These are phyloP conservation scores for Arthrobotrys megalospora DNA, from an alignment of 2,329 filamentous ascomycete species.

Conservation along the genomic window DNA sequence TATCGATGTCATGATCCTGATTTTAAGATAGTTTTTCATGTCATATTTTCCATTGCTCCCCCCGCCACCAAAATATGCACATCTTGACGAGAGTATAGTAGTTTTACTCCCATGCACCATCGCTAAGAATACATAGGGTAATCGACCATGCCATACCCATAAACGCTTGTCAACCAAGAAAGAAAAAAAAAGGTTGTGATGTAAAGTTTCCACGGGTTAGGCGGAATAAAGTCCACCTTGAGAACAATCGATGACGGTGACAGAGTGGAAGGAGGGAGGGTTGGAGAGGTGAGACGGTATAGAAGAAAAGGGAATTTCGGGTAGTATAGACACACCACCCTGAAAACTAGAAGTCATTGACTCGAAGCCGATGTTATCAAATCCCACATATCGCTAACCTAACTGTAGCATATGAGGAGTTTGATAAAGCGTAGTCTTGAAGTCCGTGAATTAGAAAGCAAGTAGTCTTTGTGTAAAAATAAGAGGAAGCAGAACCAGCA, in stretches of 20 bases:
- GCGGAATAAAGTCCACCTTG: background rate
- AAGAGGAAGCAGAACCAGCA: constrained; percentile 1
- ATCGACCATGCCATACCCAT: constrained; percentile 4
- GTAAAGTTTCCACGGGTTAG: background rate
- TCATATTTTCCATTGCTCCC: background rate
- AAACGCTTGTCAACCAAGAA: background rate
- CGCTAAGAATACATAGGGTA: constrained; percentile 23
- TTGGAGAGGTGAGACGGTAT: background rate
- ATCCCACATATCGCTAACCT: background rate
- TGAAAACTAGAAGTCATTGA: background rate
- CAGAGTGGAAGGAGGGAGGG: background rate
- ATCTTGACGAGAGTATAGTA: background rate
- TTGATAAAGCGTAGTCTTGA: constrained; percentile 3
- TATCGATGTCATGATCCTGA: background rate
- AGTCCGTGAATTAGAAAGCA: background rate
- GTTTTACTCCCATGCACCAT: constrained; percentile 2
- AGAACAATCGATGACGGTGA: background rate
- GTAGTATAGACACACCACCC: background rate
- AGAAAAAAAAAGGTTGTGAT: background rate
- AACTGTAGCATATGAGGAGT: background rate
- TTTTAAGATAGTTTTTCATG: background rate
- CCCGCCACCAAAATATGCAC: background rate
- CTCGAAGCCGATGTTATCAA: background rate
- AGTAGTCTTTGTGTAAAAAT: background rate
- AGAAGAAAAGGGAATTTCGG: background rate